Evolutionary conservation across 2,329 filamentous ascomycete species (phyloP).

Genomic region (Phialophora tarda): DNA sequence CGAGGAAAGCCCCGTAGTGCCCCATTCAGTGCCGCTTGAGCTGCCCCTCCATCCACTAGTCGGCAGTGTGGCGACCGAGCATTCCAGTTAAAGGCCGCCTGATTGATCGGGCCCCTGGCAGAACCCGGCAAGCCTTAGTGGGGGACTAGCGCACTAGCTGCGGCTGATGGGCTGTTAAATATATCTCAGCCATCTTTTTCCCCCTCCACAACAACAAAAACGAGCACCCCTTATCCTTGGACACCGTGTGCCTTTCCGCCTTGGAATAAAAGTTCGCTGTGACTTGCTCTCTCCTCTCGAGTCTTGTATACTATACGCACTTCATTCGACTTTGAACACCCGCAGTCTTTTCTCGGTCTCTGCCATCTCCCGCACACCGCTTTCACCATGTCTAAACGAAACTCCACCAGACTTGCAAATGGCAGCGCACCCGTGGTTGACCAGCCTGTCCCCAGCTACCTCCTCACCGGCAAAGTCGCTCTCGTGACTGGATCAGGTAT

Average conservation of each 20-base stretch:
- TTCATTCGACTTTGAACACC: neutral
- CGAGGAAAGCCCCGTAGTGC: conserved; percentile 5
- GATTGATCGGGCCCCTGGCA: conserved; percentile 16
- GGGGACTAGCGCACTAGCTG: conserved; percentile 17
- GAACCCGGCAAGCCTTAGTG: conserved; percentile 4
- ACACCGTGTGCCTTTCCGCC: conserved; percentile 19
- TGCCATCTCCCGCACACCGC: conserved; percentile 9
- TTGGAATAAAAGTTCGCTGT: conserved; percentile 13
- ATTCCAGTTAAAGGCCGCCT: conserved; percentile 12
- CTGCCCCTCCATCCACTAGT: conserved; percentile 11
- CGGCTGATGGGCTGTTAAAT: conserved; percentile 25
- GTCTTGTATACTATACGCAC: conserved; percentile 15
- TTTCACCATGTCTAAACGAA: conserved; percentile 31
- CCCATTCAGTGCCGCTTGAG: neutral
- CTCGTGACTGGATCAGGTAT: conserved; percentile 42
- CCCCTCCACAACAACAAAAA: conserved; percentile 13
- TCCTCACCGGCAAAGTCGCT: conserved; percentile 55
- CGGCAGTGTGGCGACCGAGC: conserved; percentile 1
- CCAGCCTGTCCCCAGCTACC: conserved; percentile 36
- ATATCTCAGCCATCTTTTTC: conserved; percentile 19
- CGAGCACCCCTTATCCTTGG: conserved; percentile 16
- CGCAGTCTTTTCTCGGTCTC: conserved; percentile 5
- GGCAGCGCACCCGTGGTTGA: conserved; percentile 25
- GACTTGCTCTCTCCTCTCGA: conserved; percentile 9
- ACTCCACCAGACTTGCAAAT: conserved; percentile 36